These are phyloP conservation scores for Peziza echinospora DNA, from an alignment of 495 filamentous ascomycete genomes.

Conservation along the genomic window DNA sequence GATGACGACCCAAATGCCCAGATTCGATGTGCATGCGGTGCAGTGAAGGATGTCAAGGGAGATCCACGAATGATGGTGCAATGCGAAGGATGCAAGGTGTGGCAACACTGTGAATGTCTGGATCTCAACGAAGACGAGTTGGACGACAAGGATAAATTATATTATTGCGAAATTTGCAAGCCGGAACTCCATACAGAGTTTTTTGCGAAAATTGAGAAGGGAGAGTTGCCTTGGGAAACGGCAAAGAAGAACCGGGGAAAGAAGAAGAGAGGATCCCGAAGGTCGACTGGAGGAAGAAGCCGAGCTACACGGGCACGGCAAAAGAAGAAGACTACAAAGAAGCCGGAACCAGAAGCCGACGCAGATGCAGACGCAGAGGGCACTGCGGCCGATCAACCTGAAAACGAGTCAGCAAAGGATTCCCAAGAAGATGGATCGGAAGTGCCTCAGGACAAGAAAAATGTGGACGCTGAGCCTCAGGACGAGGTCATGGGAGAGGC, in stretches of 20 bases:
- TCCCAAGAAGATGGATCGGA: too few species aligned
- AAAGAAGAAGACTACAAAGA: neutral
- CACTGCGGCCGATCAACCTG: neutral
- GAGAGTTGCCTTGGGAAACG: constrained; percentile 73
- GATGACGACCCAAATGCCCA: constrained; percentile 33
- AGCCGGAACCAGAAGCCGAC: neutral
- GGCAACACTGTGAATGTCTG: constrained; percentile 96
- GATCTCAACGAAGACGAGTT: constrained; percentile 21
- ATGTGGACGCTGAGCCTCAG: neutral
- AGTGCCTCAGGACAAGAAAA: neutral
- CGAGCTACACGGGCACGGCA: neutral
- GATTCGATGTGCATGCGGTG: constrained; percentile 85
- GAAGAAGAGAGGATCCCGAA: neutral
- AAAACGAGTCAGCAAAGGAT: neutral
- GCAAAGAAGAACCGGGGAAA: constrained; percentile 16
- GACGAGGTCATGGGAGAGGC: neutral
- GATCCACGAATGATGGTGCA: constrained; percentile 70
- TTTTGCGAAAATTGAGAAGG: constrained; percentile 46
- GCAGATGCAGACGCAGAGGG: neutral
- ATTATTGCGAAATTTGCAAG: constrained; percentile 76
- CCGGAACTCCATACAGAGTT: constrained; percentile 63
- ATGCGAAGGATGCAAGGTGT: constrained; percentile 74
- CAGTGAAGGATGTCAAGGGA: constrained; percentile 59
- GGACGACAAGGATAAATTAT: constrained; percentile 36
- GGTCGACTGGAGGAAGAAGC: neutral